Base-by-base conservation (phyloP, 768 basidiomycete genomes). In the Suillus clintonianus region DNA sequence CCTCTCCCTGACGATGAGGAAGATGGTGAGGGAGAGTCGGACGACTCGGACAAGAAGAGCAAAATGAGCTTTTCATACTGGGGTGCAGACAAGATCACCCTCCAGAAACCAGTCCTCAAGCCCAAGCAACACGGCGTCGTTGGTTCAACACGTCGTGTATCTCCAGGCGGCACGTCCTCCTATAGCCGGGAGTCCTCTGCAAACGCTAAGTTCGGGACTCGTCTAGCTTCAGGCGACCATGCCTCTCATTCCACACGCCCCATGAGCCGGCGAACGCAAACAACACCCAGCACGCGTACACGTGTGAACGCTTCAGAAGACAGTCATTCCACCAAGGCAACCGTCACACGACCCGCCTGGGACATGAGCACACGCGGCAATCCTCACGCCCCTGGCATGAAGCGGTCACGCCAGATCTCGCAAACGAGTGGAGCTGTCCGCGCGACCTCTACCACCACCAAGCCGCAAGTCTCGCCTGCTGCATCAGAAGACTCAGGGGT, bases 21-120 rank as follows among this genome's bases (percentile, higher is more conserved):
- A 22, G 81, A 80, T 27, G 87, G 80, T 19, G 85, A 70, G 19
- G 77, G 72, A 24, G 91, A 92, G 34, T 93, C 92, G 4, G 90
- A 92, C 68, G 91, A 94, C 69, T 94, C 91, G 13, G 92, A 94
- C 74, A 86, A 89, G 79, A 91, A 93, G 80, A 92, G 89, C 81
- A 94, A 94, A 76, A 94, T 94, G 93, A 92, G 91, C 79, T 94
- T 94, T 78, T 94, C 92, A 6, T 95, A 94, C 72, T 94, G 92
- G 92, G 92, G 93, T 30, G 93, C 93, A 37, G 93, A 95, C 79
- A 93, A 93, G 77, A 85, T 95, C 70, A 95, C 93, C 1, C 85
- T 95, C 24, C 91, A 93, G 74, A 91, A 91, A 68, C 91, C 92
- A 2, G 75, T 87, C 45, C 73, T 88, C 69, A 90, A 89, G 71